Evolutionary conservation across 352 stramenopile genomes (phyloP), one percentile per base, ranked within the genome.

Genomic region (Phytopythium helicoides): DNA sequence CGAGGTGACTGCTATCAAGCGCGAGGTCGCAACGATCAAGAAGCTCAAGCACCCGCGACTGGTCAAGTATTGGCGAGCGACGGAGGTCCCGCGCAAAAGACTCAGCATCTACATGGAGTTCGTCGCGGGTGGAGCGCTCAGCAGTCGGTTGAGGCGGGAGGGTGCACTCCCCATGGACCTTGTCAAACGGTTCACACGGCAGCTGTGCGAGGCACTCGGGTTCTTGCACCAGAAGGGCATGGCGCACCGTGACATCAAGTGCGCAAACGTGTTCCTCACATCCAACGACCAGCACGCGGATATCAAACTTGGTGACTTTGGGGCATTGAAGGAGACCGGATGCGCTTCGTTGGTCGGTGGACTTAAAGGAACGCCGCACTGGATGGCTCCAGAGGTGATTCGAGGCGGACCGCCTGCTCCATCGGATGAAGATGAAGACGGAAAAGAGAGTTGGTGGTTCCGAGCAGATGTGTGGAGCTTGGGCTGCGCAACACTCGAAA

Each of bases 391-490:
- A 1, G 91, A 97, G 44, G 81, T 97, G 11, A 96, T 97, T 41
- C 61, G 73, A 19, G 72, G 73, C 11, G 72, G 85, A 55, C 60
- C 77, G 2, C 47, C 45, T 40, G 0, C 53, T 61, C 33, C 56
- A 60, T 18, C 53, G 48, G 42, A 56, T 48, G 28, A 41, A 54
- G 39, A 51, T 54, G 18, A 51, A 48, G 6, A 34, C 25, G 11
- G 42, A 58, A 19, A 45, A n/a, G 70, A 55, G 6, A 77, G 52
- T 44, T 64, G 78, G 18, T 97, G 89, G 89, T 86, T 92, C 52
- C 79, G 86, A 46, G 92, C 92, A 14, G 93, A 98, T 38, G 79
- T 98, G 10, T 98, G 93, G 93, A 96, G 86, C 60, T 62, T 98
- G 6, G 93, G 93, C 7, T 98, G 92, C 60, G 87, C 88, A 1